phyloP scores from a whole-genome alignment of 345 rosid species.

The Salix koriyanagi region DNA sequence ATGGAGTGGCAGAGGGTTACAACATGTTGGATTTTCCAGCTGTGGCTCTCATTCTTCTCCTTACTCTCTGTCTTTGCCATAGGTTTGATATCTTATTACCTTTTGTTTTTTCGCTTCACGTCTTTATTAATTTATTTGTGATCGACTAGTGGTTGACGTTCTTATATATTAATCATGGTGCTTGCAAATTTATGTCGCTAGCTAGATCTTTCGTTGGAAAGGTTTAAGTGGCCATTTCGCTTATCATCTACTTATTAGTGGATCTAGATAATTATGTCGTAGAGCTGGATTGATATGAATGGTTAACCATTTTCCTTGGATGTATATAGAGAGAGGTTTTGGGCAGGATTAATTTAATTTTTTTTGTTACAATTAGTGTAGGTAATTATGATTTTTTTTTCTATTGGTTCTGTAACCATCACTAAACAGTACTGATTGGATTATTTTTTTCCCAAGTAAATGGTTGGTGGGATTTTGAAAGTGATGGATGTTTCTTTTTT shows the following conservation, averaged over 20 bases:
- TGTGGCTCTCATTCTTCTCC: constrained; percentile 75
- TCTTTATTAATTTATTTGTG: background rate
- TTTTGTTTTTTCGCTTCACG: background rate
- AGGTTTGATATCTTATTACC: constrained; percentile 39
- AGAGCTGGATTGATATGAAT: background rate
- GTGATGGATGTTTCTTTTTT: constrained; percentile 16
- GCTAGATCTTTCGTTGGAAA: constrained; percentile 3
- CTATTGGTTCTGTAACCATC: constrained; percentile 5
- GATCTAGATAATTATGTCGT: constrained; percentile 2
- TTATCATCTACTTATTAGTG: background rate
- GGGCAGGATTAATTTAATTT: background rate
- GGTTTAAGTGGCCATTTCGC: constrained; percentile 14
- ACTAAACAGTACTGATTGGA: background rate
- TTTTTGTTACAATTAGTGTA: background rate
- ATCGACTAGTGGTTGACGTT: background rate
- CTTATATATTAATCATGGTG: constrained; percentile 6
- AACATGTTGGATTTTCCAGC: constrained; percentile 79
- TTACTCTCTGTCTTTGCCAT: constrained; percentile 77
- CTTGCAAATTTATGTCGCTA: constrained; percentile 3
- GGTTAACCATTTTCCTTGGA: constrained; percentile 9
- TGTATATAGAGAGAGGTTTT: background rate
- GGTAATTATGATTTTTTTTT: background rate
- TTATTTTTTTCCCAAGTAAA: background rate
- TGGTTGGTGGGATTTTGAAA: constrained; percentile 23
- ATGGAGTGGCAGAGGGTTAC: constrained; percentile 56